Conservation (phyloP, 2,329 filamentous ascomycete genomes). For the Fusarium humuli region DNA sequence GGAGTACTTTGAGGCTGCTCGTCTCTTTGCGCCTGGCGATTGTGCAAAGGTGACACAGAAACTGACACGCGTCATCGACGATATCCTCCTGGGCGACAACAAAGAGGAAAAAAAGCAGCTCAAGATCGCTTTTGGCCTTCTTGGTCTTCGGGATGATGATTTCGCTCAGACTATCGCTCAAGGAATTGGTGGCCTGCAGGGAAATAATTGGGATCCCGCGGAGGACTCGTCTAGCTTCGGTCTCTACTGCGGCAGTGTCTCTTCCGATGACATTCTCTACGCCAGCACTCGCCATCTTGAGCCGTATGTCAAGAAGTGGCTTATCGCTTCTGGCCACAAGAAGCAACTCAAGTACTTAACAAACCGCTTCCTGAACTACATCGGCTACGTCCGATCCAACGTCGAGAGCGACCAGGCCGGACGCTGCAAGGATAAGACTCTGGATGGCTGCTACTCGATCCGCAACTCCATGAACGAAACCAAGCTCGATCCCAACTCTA, state of each 20-base stretch:
- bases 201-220: conserved; percentile 65
- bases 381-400: conserved; percentile 56
- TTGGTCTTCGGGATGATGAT: conserved; percentile 59
- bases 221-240: conserved; percentile 57
- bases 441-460: conserved; percentile 50
- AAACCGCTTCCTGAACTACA: conserved; percentile 63
- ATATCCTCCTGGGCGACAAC: conserved; percentile 58
- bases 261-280: conserved; percentile 56
- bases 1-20: conserved; percentile 66
- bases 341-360: conserved; percentile 53
- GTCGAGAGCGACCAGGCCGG: conserved; percentile 46
- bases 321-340: conserved; percentile 57
- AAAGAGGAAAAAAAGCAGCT: conserved; percentile 60
- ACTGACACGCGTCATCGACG: conserved; percentile 63
- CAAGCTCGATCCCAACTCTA: conserved; percentile 33
- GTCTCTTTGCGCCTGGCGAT: conserved; percentile 62
- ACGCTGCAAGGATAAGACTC: conserved; percentile 42
- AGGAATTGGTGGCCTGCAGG: conserved; percentile 60
- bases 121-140: conserved; percentile 60
- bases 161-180: conserved; percentile 59
- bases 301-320: conserved; percentile 53
- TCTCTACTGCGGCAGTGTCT: conserved; percentile 61
- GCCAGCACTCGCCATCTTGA: conserved; percentile 53
- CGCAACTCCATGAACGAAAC: conserved; percentile 39
- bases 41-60: conserved; percentile 75